A percentile compares a stretch with the other conserved stretches of the same genome.
Evolutionary conservation across 1,284 basidiomycete genomes (phyloP).

Genomic region (Sporisorium scitamineum): DNA sequence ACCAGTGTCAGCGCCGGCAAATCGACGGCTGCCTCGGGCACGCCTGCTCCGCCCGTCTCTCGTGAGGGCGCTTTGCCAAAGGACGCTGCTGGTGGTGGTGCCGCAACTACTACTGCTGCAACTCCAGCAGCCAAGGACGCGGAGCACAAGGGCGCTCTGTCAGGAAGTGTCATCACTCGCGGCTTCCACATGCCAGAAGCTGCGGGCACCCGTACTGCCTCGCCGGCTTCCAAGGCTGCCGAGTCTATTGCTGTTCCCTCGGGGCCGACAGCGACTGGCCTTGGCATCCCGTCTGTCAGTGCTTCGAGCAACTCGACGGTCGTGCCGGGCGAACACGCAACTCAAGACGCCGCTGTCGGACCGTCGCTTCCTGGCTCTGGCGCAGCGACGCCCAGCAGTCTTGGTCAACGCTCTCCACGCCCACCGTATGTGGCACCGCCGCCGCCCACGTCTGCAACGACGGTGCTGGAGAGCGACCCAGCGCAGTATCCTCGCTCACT

Average conservation of each 20-base stretch:
- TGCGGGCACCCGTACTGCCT: background rate
- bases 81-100: background rate
- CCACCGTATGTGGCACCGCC: constrained; percentile 62
- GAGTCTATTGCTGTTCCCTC: constrained; percentile 4
- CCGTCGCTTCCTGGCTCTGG: constrained; percentile 33
- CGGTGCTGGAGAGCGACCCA: constrained; percentile 49
- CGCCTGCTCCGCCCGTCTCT: constrained; percentile 8
- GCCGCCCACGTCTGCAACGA: constrained; percentile 51
- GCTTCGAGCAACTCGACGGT: constrained; percentile 25
- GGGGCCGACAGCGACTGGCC: constrained; percentile 13
- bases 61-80: background rate
- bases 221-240: constrained; percentile 8
- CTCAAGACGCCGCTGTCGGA: constrained; percentile 26
- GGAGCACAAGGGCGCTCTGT: constrained; percentile 34
- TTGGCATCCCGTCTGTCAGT: constrained; percentile 20
- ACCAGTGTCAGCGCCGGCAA: constrained; percentile 25
- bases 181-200: constrained; percentile 48
- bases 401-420: constrained; percentile 56
- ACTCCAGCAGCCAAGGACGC: constrained; percentile 7
- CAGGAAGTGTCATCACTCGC: constrained; percentile 44
- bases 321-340: constrained; percentile 8
- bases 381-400: constrained; percentile 38
- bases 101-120: background rate
- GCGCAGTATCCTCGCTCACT: constrained; percentile 47
- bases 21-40: background rate